A percentile compares a stretch with the other conserved stretches of the same genome.
These are phyloP conservation scores for Vitis hybrid DNA, from an alignment of 177 flowering plant species.

Conservation along the genomic window DNA sequence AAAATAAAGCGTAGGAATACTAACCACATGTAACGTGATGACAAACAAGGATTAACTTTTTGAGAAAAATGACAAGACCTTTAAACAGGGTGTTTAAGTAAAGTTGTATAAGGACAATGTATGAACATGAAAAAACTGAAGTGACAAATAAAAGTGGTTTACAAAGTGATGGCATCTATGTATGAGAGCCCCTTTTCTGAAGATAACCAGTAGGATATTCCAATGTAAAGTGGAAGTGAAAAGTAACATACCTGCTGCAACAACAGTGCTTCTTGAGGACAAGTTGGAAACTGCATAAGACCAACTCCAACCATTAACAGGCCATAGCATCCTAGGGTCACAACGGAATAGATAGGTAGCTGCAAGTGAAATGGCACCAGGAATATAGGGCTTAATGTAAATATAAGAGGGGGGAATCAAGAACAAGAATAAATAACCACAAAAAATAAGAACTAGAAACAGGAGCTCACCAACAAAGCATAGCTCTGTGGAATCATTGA, in stretches of 20 bases:
- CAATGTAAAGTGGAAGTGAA: neutral
- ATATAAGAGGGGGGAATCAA: neutral
- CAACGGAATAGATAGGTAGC: slow-evolving; percentile 79
- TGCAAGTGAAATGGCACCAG: slow-evolving; percentile 25
- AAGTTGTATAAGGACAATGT: no score
- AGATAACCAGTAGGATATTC: no score
- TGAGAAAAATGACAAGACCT: no score
- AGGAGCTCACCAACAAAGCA: slow-evolving; percentile 80
- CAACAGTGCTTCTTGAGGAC: slow-evolving; percentile 81
- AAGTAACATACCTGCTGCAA: slow-evolving; percentile 66
- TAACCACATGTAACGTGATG: no score
- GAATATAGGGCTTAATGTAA: neutral
- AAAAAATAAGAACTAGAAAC: neutral
- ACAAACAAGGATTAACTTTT: no score
- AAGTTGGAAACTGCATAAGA: slow-evolving; percentile 84
- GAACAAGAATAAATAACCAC: neutral
- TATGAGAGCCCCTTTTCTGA: neutral
- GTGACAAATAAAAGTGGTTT: no score
- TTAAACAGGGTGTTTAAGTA: no score
- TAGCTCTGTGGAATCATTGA: slow-evolving; percentile 58
- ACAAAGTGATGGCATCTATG: no score
- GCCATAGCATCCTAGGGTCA: slow-evolving; percentile 90
- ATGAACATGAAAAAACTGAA: no score
- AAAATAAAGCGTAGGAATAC: no score
- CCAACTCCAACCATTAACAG: slow-evolving; percentile 95